Base-by-base conservation (phyloP, 306 rosid species). In the Dalbergia cultrata region DNA sequence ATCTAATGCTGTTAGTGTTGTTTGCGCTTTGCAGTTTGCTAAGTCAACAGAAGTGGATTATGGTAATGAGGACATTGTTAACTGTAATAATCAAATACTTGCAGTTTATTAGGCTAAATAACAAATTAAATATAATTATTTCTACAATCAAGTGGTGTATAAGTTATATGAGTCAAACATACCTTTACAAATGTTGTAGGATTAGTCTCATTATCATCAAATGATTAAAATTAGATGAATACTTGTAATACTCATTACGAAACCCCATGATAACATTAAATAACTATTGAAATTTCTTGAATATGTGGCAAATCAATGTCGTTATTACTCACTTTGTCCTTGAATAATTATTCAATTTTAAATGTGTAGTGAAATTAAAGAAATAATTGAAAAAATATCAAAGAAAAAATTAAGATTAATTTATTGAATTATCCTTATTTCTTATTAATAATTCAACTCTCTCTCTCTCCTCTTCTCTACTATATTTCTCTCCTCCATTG, bases 21-120 rank as follows among this genome's bases (percentile, higher is more conserved):
- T 39, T 60, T 75, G 59, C 75, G 50, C 26, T 70, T 49, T 75
- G 37, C 77, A 76, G 81, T 16, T 14, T 60, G 21, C 53, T 58
- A 19, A 17, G 59, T 50, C 67, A 60, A 54, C 34, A 49, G 35
- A 10, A 45, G 56, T 19, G 61, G 19, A 22, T 41, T 57, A 35
- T 52, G 35, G 19, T 59, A 60, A 57, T 26, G 68, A 56, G 5
- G 52, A 77, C 21, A 76, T 2, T 1, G 1, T 59, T 60, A 21
- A 47, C 26, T 4, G 10, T 11, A 59, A 44, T 59, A 18, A 21
- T 16, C 39, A 9, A 13, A 74, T 45, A 60, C 8, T 19, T 43
- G 19, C 49, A 11, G 1, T 14, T 60, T 22, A 68, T 33, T 62
- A 47, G n/a, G 31, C 19, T 68, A 39, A 63, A 60, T 26, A 9